phyloP scores from a whole-genome alignment of 495 filamentous ascomycete genomes.

The Neurospora sp. region DNA sequence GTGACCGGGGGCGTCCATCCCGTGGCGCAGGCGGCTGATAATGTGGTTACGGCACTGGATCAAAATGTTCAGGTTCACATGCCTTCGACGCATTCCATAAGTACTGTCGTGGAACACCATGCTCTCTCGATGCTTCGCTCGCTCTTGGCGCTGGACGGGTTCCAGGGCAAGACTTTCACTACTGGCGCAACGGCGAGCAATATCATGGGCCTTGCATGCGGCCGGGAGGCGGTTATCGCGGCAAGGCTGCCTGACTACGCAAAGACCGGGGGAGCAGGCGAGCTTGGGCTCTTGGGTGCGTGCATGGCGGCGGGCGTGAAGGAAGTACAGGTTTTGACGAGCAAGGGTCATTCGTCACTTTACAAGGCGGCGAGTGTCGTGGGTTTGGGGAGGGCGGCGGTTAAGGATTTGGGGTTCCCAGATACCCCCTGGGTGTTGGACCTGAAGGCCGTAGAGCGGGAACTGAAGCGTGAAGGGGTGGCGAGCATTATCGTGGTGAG shows the following conservation, averaged over 20 bases:
- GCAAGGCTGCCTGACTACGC: slow-evolving; percentile 17
- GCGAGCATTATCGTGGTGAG: slow-evolving; percentile 71
- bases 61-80: slow-evolving; percentile 85
- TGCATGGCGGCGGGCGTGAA: slow-evolving; percentile 51
- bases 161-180: slow-evolving; percentile 63
- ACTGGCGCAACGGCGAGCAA: slow-evolving; percentile 87
- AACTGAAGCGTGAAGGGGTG: slow-evolving; percentile 37
- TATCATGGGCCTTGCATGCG: slow-evolving; percentile 70
- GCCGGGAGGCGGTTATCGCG: slow-evolving; percentile 55
- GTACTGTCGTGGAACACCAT: slow-evolving; percentile 63
- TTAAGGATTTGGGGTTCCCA: slow-evolving; percentile 47
- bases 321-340: slow-evolving; percentile 66
- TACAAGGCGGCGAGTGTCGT: slow-evolving; percentile 72
- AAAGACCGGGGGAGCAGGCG: slow-evolving; percentile 41
- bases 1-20: slow-evolving; percentile 76
- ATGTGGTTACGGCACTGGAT: slow-evolving; percentile 65
- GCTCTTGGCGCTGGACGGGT: slow-evolving; percentile 53
- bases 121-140: slow-evolving; percentile 60
- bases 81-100: slow-evolving; percentile 52
- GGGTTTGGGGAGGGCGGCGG: slow-evolving; percentile 63
- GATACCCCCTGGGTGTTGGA: slow-evolving; percentile 58
- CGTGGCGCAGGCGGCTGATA: slow-evolving; percentile 75
- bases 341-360: slow-evolving; percentile 73
- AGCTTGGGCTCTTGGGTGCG: slow-evolving; percentile 58
- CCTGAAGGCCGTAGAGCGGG: slow-evolving; percentile 41